Percentiles rank a stretch among this genome's conserved stretches.
Evolutionary conservation across 176 grass and related monocot genomes (phyloP).

Genomic region (Zoysia pacifica): DNA sequence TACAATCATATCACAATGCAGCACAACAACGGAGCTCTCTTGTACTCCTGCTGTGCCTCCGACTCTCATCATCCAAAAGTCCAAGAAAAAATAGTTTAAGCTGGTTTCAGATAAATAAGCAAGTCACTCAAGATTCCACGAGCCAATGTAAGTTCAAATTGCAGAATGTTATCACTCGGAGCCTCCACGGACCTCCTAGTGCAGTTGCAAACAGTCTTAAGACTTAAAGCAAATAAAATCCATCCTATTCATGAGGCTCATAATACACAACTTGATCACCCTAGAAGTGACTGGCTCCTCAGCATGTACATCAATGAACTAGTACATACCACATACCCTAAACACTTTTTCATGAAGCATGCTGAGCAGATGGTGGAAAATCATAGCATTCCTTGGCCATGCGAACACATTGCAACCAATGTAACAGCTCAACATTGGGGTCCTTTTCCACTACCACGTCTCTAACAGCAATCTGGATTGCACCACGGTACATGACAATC

Average conservation of each 20-base stretch:
- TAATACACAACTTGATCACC: slow-evolving; percentile 9
- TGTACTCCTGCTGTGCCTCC: slow-evolving; percentile 32
- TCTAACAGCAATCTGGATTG: slow-evolving; percentile 62
- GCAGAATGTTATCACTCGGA: background rate
- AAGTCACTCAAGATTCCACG: slow-evolving; percentile 27
- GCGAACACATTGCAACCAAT: slow-evolving; percentile 73
- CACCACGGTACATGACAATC: slow-evolving; percentile 59
- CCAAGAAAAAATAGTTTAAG: slow-evolving; percentile 44
- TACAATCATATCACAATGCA: slow-evolving; percentile 44
- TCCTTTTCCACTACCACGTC: slow-evolving; percentile 77
- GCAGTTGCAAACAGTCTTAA: slow-evolving; percentile 12
- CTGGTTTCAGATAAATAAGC: slow-evolving; percentile 48
- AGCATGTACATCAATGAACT: slow-evolving; percentile 24
- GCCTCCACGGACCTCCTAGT: background rate
- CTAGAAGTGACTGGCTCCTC: slow-evolving; percentile 7
- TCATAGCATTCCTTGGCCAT: slow-evolving; percentile 69
- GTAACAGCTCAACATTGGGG: slow-evolving; percentile 69
- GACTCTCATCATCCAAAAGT: slow-evolving; percentile 30
- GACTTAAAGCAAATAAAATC: background rate
- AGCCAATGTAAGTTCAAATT: background rate
- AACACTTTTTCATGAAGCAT: background rate
- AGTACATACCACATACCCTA: slow-evolving; percentile 18
- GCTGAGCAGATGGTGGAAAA: slow-evolving; percentile 26
- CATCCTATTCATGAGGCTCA: background rate
- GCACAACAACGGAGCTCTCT: slow-evolving; percentile 35